Evolutionary conservation across 805 yeast species (phyloP).

Genomic region (Candida nitratophila): DNA sequence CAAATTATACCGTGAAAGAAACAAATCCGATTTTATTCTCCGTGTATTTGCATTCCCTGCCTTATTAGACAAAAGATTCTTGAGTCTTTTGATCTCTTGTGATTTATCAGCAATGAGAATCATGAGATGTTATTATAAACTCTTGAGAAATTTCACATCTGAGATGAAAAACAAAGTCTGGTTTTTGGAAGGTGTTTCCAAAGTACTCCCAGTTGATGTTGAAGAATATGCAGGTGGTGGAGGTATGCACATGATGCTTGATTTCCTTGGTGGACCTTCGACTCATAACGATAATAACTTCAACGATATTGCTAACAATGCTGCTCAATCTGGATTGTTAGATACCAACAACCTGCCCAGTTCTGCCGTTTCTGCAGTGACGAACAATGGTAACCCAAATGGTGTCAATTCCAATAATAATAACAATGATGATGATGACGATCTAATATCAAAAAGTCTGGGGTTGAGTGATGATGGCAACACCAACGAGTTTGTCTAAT

Average conservation of each 20-base stretch:
- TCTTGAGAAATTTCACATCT: constrained; percentile 72
- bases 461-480: constrained; percentile 45
- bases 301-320: constrained; percentile 36
- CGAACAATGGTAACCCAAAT: background rate
- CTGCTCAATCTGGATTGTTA: constrained; percentile 37
- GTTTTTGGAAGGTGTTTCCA: constrained; percentile 89
- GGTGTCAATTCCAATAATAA: background rate
- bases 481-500: constrained; percentile 19
- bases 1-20: constrained; percentile 72
- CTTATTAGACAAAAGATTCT: constrained; percentile 69
- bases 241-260: constrained; percentile 89
- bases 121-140: constrained; percentile 80
- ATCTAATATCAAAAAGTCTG: constrained; percentile 30
- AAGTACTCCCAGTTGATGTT: constrained; percentile 84
- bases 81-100: constrained; percentile 73
- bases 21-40: constrained; percentile 78
- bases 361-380: constrained; percentile 31
- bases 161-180: constrained; percentile 88
- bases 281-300: constrained; percentile 20
- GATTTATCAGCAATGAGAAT: constrained; percentile 86
- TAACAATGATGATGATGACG: background rate
- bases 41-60: constrained; percentile 94
- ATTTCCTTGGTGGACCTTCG: constrained; percentile 65
- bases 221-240: constrained; percentile 89
- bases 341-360: constrained; percentile 54